These are phyloP conservation scores for Dioszegia crocea DNA, from an alignment of 768 basidiomycete species.

Conservation along the genomic window DNA sequence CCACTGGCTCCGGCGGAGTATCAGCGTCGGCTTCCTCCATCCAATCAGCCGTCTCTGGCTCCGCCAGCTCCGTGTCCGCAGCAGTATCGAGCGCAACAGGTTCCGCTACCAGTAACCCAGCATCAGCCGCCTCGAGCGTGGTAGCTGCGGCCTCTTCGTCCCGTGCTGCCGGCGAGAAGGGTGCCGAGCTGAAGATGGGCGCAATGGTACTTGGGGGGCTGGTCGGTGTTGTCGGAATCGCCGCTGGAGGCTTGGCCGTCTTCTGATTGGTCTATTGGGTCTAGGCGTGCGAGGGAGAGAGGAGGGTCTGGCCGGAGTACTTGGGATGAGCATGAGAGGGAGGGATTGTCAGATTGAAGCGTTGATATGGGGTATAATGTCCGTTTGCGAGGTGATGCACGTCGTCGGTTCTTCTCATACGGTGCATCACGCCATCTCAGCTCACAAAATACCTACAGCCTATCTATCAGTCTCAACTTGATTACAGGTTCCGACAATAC, in stretches of 20 bases:
- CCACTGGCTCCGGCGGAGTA: conserved; percentile 2
- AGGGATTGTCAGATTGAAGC: too few relatives aligned
- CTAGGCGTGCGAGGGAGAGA: too few relatives aligned
- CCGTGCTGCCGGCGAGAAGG: conserved; percentile 2
- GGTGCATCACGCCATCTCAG: too few relatives aligned
- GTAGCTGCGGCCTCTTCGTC: conserved; percentile 1
- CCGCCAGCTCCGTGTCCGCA: conserved; percentile 2
- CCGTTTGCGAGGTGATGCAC: too few relatives aligned
- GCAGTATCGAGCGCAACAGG: conserved; percentile 6
- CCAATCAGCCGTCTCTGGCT: conserved; percentile 10
- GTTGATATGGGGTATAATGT: too few relatives aligned
- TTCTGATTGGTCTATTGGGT: not conserved
- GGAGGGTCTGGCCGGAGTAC: too few relatives aligned
- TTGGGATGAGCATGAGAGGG: too few relatives aligned
- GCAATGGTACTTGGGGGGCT: conserved; percentile 7
- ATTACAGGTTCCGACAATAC: too few relatives aligned
- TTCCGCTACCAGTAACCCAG: conserved; percentile 2
- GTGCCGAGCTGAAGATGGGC: conserved; percentile 8
- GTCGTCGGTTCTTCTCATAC: too few relatives aligned
- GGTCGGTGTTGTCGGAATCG: conserved; percentile 17
- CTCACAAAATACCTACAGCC: too few relatives aligned
- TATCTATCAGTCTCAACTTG: too few relatives aligned
- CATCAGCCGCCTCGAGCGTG: not conserved
- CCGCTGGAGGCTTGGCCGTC: conserved; percentile 9
- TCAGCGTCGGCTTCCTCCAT: conserved; percentile 11